These are phyloP conservation scores for Oenanthe javanica DNA, from an alignment of 140 eudicot genomes.

Conservation along the genomic window DNA sequence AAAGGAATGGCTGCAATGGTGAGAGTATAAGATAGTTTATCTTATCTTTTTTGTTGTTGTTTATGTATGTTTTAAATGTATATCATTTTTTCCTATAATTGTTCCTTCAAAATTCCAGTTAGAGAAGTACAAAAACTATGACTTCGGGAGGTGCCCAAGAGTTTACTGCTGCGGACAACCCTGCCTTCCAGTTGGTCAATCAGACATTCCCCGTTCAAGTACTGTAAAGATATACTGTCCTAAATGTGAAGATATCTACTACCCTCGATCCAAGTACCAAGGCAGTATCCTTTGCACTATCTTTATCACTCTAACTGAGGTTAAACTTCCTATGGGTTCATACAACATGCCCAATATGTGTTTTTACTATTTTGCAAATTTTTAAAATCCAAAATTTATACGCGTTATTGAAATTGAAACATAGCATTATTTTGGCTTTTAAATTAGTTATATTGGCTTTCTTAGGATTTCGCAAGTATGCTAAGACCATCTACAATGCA, in stretches of 20 bases:
- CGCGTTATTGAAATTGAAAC: neutral
- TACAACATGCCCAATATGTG: neutral
- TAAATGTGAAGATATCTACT: slow-evolving; percentile 92
- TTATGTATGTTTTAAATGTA: neutral
- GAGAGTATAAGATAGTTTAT: slow-evolving; percentile 8
- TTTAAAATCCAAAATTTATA: neutral
- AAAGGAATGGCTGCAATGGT: slow-evolving; percentile 98
- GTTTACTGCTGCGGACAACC: slow-evolving; percentile 98
- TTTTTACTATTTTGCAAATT: neutral
- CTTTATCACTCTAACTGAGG: neutral
- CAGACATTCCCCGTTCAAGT: slow-evolving; percentile 93
- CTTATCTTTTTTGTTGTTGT: neutral
- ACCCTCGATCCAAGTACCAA: slow-evolving; percentile 98
- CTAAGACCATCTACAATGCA: neutral
- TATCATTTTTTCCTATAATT: neutral
- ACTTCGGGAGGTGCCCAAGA: slow-evolving; percentile 97
- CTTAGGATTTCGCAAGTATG: neutral
- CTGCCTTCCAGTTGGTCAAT: slow-evolving; percentile 98
- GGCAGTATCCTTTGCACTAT: slow-evolving; percentile 86
- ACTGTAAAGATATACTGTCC: slow-evolving; percentile 96
- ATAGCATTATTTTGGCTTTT: neutral
- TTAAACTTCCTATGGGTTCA: neutral
- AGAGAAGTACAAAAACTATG: slow-evolving; percentile 92
- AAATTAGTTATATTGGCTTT: neutral
- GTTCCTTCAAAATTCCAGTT: slow-evolving; percentile 33